A percentile compares a stretch with the other conserved stretches of the same genome.
These are phyloP conservation scores for Bipolaris zeicola DNA, from an alignment of 2,329 filamentous ascomycete species.

Conservation along the genomic window DNA sequence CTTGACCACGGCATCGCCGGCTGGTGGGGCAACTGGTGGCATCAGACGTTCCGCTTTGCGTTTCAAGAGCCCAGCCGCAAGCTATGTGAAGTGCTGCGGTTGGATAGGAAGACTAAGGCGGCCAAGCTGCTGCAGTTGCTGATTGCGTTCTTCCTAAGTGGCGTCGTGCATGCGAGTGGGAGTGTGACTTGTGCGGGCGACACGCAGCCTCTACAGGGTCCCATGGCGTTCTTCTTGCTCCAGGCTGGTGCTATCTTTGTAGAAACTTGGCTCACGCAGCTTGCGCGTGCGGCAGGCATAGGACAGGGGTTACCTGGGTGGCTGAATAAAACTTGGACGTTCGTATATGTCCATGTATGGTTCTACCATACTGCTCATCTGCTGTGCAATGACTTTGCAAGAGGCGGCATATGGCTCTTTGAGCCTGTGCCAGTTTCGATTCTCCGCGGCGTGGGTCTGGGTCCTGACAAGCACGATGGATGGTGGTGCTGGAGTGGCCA, in stretches of 20 bases:
- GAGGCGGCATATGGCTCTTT: conserved; percentile 75
- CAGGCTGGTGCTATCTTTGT: conserved; percentile 69
- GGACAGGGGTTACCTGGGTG: conserved; percentile 51
- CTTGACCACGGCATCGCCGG: conserved; percentile 75
- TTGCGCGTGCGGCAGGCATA: conserved; percentile 44
- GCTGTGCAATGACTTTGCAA: conserved; percentile 77
- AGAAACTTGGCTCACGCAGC: conserved; percentile 51
- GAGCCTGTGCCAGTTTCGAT: conserved; percentile 81
- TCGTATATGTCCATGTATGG: conserved; percentile 69
- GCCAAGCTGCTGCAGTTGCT: conserved; percentile 52
- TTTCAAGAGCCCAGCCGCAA: conserved; percentile 66
- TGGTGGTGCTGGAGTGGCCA: conserved; percentile 70
- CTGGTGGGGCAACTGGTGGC: conserved; percentile 88
- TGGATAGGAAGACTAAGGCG: conserved; percentile 41
- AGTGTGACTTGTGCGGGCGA: conserved; percentile 68
- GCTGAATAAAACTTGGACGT: conserved; percentile 62
- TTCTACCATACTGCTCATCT: conserved; percentile 67
- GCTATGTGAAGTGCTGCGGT: conserved; percentile 44
- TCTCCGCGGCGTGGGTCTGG: conserved; percentile 69
- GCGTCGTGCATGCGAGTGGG: conserved; percentile 71
- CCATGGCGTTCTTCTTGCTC: conserved; percentile 72
- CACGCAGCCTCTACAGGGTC: conserved; percentile 55
- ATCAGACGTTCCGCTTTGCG: conserved; percentile 81
- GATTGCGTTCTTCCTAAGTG: conserved; percentile 69
- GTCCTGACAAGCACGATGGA: conserved; percentile 60